Conservation (phyloP, 2,329 filamentous ascomycete genomes). For the Chaetomium olivaceum region DNA sequence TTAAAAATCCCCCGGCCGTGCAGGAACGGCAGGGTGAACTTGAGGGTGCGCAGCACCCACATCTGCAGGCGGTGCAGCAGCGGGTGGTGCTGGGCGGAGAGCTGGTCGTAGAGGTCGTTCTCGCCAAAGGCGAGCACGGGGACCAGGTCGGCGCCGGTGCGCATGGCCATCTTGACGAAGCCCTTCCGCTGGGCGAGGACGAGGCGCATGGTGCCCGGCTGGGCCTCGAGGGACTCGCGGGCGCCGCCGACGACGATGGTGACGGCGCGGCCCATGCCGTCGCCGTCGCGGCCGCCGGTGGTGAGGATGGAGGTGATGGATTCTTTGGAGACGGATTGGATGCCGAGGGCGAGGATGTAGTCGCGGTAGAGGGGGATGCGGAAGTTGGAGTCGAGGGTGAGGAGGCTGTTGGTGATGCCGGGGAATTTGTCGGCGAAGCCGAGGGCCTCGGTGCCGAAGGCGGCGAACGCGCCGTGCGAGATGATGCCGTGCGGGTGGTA, state of each 20-base stretch:
- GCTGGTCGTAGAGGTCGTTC: constrained; percentile 92
- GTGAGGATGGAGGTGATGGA: constrained; percentile 87
- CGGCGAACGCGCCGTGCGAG: constrained; percentile 89
- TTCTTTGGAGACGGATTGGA: constrained; percentile 86
- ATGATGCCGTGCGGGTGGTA: constrained; percentile 99
- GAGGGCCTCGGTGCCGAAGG: constrained; percentile 86
- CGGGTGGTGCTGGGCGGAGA: constrained; percentile 75
- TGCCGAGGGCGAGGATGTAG: constrained; percentile 85
- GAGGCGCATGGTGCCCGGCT: constrained; percentile 73
- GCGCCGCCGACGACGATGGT: constrained; percentile 95
- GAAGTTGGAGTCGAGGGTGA: constrained; percentile 96
- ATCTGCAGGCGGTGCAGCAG: constrained; percentile 79
- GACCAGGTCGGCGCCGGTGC: constrained; percentile 89
- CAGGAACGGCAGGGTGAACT: constrained; percentile 89
- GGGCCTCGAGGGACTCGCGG: constrained; percentile 85
- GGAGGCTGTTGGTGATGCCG: constrained; percentile 87
- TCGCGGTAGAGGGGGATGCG: constrained; percentile 91
- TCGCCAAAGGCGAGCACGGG: constrained; percentile 92
- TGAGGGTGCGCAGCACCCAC: constrained; percentile 78
- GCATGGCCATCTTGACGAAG: constrained; percentile 90
- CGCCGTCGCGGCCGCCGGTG: constrained; percentile 71
- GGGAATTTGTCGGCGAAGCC: constrained; percentile 87
- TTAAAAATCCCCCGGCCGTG: constrained; percentile 94
- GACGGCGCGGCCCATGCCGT: constrained; percentile 92
- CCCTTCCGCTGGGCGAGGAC: constrained; percentile 84